phyloP scores from a whole-genome alignment of 108 stramenopile species.

The Mayamaea pseudoterrestris region DNA sequence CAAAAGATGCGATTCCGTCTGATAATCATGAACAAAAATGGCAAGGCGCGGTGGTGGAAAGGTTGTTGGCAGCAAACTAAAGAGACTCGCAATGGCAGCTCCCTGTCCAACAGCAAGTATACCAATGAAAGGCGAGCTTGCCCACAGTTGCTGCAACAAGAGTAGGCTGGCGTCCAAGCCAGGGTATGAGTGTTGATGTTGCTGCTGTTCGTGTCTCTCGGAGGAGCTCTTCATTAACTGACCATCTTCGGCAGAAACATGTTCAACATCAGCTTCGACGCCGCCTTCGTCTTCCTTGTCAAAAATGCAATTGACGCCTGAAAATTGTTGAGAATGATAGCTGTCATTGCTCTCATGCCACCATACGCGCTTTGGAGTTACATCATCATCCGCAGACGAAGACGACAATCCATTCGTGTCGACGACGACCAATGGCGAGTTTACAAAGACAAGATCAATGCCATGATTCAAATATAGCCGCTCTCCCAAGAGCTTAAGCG shows the following conservation, averaged over 20 bases:
- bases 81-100: slow-evolving; percentile 45
- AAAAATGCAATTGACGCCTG: background rate
- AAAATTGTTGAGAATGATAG: background rate
- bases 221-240: slow-evolving; percentile 14
- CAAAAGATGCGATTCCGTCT: too few species aligned
- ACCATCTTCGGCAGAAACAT: slow-evolving; percentile 3
- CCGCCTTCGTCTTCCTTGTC: slow-evolving; percentile 1
- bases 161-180: slow-evolving; percentile 66
- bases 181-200: slow-evolving; percentile 1
- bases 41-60: slow-evolving; percentile 11
- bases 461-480: slow-evolving; percentile 54
- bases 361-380: slow-evolving; percentile 8
- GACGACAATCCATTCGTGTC: background rate
- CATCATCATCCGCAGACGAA: background rate
- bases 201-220: slow-evolving; percentile 1
- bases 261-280: slow-evolving; percentile 10
- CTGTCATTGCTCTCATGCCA: slow-evolving; percentile 2
- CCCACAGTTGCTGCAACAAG: slow-evolving; percentile 69
- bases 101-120: slow-evolving; percentile 70
- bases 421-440: slow-evolving; percentile 36
- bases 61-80: slow-evolving; percentile 33
- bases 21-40: slow-evolving; percentile 18
- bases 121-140: slow-evolving; percentile 55
- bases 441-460: slow-evolving; percentile 74
- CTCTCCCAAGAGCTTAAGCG: slow-evolving; percentile 38